Evolutionary conservation across 768 basidiomycete genomes (phyloP), one percentile per base, ranked within the genome.

Genomic region (Termitomyces eurrhizus): DNA sequence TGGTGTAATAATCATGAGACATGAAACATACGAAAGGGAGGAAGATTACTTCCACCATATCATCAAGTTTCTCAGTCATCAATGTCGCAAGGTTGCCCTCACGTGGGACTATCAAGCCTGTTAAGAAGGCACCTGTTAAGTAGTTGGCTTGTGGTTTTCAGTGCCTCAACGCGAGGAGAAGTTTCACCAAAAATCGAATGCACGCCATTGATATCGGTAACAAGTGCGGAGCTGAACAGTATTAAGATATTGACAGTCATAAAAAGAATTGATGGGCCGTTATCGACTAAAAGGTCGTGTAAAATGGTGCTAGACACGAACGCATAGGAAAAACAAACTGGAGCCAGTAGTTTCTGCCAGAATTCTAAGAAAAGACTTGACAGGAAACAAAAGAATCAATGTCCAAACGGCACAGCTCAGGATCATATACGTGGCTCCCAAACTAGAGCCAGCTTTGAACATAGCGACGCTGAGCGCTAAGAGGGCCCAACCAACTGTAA

Each of bases 181-280:
- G 21, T 59, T 73, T 35, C 61, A 82, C 94, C 94, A 68, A 96
- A 96, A 62, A 95, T 93, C 35, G 92, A 88, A 68, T 93, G 90
- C 2, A 93, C 91, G 18, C 93, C 96, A 65, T 97, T 93, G 55
- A 90, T 78, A 67, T 96, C 94, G 0, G 94, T 96, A 69, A 98
- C 88, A 73, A 96, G 98, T 0, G 93, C 92, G 4, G 87, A 90
- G 0, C 84, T 87, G 74, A 98, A 95, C 12, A 93, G 77, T 6
- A 93, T 72, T 14, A 96, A 73, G 58, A 96, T 88, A 14, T 87
- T 88, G 0, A 83, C 70, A 0, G 92, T 93, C 91, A 97, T 95
- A 73, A 95, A 94, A 65, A 88, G 83, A 63, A 93, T 87, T 0
- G 92, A 87, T 0, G 96, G 95, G 0, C 90, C 90, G 44, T 84